Evolutionary conservation across 1,139 yeast species (phyloP).

Genomic region (Yamadazyma jaroonii): DNA sequence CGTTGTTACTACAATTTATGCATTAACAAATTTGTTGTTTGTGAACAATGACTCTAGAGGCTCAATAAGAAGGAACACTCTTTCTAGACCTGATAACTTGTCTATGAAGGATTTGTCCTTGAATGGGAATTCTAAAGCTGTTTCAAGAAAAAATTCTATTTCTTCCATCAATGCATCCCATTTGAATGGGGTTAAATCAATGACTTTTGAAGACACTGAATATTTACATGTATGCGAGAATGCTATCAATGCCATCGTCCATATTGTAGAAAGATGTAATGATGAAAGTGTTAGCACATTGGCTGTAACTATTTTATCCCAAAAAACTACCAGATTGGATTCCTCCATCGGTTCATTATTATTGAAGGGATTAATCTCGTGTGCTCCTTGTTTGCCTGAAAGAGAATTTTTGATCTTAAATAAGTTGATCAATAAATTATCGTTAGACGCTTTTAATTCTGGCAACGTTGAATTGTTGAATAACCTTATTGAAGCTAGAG

Average conservation of each 20-base stretch:
- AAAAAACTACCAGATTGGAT: conserved; percentile 57
- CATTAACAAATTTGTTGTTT: conserved; percentile 71
- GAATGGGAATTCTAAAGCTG: conserved; percentile 5
- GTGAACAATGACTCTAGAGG: conserved; percentile 47
- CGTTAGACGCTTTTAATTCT: conserved; percentile 31
- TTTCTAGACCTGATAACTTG: conserved; percentile 17
- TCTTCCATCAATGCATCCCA: conserved; percentile 7
- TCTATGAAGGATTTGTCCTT: conserved; percentile 16
- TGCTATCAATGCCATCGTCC: conserved; percentile 70
- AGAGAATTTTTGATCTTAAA: conserved; percentile 57
- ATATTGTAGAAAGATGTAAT: conserved; percentile 64
- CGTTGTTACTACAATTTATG: conserved; percentile 82
- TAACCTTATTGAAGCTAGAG: conserved; percentile 47
- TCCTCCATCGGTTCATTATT: conserved; percentile 40
- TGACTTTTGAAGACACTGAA: conserved; percentile 26
- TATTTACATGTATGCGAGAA: conserved; percentile 47
- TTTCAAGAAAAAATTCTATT: conserved; percentile 10
- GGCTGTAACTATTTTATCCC: conserved; percentile 79
- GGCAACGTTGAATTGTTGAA: conserved; percentile 31
- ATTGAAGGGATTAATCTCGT: conserved; percentile 54
- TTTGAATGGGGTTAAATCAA: conserved; percentile 5
- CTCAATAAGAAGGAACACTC: conserved; percentile 23
- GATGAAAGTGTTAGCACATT: conserved; percentile 79
- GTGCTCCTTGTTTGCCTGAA: conserved; percentile 58
- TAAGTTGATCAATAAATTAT: conserved; percentile 43